Conservation (phyloP, 768 basidiomycete species). For the Psilocybe subaeruginosa region DNA sequence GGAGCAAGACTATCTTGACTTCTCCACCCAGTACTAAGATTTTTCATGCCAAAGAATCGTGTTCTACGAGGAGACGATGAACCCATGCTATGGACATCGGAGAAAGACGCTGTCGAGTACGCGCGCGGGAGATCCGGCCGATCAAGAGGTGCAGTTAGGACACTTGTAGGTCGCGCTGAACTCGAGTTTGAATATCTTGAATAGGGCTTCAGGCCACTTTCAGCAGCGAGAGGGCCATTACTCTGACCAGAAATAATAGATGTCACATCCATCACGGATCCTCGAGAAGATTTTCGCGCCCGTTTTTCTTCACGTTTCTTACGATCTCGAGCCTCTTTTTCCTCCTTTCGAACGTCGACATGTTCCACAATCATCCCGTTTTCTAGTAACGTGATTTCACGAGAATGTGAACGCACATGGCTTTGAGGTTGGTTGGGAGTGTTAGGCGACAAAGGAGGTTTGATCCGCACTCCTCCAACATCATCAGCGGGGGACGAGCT, state of each 20-base stretch:
- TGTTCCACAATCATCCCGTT: slow-evolving; percentile 91
- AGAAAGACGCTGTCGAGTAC: slow-evolving; percentile 80
- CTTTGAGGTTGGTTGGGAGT: slow-evolving; percentile 35
- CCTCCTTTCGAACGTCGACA: slow-evolving; percentile 80
- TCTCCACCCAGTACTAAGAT: slow-evolving; percentile 70
- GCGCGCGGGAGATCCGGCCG: slow-evolving; percentile 65
- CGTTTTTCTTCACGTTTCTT: slow-evolving; percentile 71
- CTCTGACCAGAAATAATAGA: slow-evolving; percentile 75
- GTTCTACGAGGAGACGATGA: slow-evolving; percentile 70
- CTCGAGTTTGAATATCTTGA: slow-evolving; percentile 62
- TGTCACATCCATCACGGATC: slow-evolving; percentile 70
- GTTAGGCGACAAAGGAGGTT: slow-evolving; percentile 53
- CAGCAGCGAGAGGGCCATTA: slow-evolving; percentile 54
- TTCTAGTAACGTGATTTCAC: slow-evolving; percentile 81
- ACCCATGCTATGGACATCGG: slow-evolving; percentile 75
- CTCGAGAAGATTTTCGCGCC: slow-evolving; percentile 73
- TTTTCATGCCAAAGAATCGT: slow-evolving; percentile 79
- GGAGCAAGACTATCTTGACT: slow-evolving; percentile 82
- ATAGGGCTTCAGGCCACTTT: slow-evolving; percentile 61
- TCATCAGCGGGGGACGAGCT: slow-evolving; percentile 55
- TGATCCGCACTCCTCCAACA: slow-evolving; percentile 69
- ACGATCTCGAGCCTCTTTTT: slow-evolving; percentile 73
- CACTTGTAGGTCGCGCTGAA: slow-evolving; percentile 61
- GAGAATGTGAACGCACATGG: slow-evolving; percentile 56
- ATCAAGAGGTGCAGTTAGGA: slow-evolving; percentile 60